Evolutionary conservation across 1,284 basidiomycete genomes (phyloP), one percentile per base, ranked within the genome.

Genomic region (Fomitopsis betulina): DNA sequence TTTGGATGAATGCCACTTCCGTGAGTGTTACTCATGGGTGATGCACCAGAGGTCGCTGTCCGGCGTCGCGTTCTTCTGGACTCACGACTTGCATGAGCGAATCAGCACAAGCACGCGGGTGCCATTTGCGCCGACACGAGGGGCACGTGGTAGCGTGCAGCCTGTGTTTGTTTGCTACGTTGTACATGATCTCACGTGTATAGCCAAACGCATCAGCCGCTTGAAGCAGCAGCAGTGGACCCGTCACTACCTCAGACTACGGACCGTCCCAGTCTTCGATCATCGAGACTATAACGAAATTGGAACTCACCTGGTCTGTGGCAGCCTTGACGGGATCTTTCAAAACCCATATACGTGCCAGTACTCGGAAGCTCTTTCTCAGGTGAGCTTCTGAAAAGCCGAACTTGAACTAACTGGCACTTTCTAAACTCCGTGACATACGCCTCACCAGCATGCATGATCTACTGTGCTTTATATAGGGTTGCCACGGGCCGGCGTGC

Each of bases 141-240:
- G 87, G 17, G 84, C 81, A 54, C 89, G n/a, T 76, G 0, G 88
- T 91, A 0, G 87, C 86, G 40, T 75, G 79, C n/a, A 89, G 70
- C 6, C 81, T 82, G 64, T 90, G 78, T 65, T 85, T 86, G 51
- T 72, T 73, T 51, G 87, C 84, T 23, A 86, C 71, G 62, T 89
- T 85, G 65, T 74, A 75, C 50, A 90, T 87, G 7, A 80, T 86
- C 67, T 90, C 84, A 9, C 85, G 79, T 0, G 86, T 89, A 62
- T 82, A 77, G 12, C 89, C 71, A 27, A 89, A 72, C 0, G 86
- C 83, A 62, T 91, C 88, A 0, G 81, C 85, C 2, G 87, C 84
- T 62, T 86, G 77, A 4, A 90, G 68, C 0, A 87, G 87, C 1
- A 79, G 66, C 23, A 89, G 68, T 3, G 87, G 86, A 0, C 84